Base-by-base conservation (phyloP, 352 stramenopile species). In the Globisporangium irregulare region DNA sequence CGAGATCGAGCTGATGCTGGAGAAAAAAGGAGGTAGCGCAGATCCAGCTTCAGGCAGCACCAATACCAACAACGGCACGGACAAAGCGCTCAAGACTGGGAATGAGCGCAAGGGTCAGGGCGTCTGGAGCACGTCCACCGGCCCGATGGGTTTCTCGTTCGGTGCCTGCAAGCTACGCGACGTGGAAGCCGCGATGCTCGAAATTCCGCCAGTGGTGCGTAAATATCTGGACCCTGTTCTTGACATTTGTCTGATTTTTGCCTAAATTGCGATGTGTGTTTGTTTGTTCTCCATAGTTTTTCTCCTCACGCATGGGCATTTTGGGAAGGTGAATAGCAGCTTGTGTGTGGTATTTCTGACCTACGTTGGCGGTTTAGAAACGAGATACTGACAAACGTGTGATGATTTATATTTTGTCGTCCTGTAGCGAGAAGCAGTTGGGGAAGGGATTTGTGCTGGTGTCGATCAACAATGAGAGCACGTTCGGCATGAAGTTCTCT, bases 401-500 rank as follows among this genome's bases (percentile, higher is more conserved):
- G 38, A 18, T 20, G 20, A 27, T 38, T n/a, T 22, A 1, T 34
- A 24, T 58, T 18, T 53, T 36, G 48, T 41, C 10, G 7, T 69
- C 24, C 68, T 69, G 71, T 14, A 87, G 78, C 32, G 84, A 89
- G 60, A 89, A 86, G 55, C 73, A 77, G 22, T 58, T 93, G 46
- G 72, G 73, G n/a, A 92, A 89, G 64, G 87, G 87, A 6, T 92
- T 91, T 34, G 78, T 94, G 24, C 67, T 95, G 25, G 76, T 89
- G 2, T 84, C 85, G 7, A 79, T 95, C 63, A 95, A 93, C 73
- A 85, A 87, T 38, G 79, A 93, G 63, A 91, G 83, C 65, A 95
- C 85, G 3, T 91, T 92, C 62, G 84, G 85, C 6, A 63, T 69
- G 66, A 71, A 66, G 22, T 93, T 93, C 67, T 55, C 67, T 1